These are phyloP conservation scores for Eucalyptus microcorys DNA, from an alignment of 345 rosid species.

Conservation along the genomic window DNA sequence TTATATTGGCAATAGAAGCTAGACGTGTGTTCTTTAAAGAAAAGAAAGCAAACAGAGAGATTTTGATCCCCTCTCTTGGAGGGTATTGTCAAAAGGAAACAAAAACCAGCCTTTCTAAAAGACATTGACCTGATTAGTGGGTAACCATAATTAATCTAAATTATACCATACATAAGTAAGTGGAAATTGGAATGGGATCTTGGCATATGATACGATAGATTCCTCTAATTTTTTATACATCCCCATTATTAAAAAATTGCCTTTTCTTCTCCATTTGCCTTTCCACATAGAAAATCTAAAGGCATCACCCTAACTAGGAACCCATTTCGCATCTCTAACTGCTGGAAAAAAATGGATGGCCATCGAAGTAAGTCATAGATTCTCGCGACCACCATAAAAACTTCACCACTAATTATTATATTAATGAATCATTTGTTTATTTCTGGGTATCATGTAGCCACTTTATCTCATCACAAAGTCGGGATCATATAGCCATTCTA, in stretches of 20 bases:
- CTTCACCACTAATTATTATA: neutral
- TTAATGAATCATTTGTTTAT: neutral
- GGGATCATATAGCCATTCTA: neutral
- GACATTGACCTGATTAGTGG: neutral
- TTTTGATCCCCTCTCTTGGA: neutral
- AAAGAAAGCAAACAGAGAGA: neutral
- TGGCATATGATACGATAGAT: neutral
- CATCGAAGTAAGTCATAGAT: neutral
- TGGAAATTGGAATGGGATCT: neutral
- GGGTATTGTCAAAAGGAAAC: neutral
- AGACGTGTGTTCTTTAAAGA: neutral
- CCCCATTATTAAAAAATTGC: neutral
- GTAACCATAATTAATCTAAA: neutral
- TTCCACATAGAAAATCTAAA: neutral
- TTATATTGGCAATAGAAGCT: neutral
- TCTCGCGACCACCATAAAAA: neutral
- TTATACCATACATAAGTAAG: neutral
- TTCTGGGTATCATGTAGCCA: neutral
- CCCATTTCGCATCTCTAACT: neutral
- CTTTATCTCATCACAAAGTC: neutral
- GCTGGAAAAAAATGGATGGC: neutral
- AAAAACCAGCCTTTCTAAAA: neutral
- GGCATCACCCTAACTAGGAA: neutral
- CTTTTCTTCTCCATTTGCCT: neutral
- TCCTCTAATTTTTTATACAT: neutral